These are phyloP conservation scores for Saturnispora serradocipensis DNA, from an alignment of 805 yeast species.

Conservation along the genomic window DNA sequence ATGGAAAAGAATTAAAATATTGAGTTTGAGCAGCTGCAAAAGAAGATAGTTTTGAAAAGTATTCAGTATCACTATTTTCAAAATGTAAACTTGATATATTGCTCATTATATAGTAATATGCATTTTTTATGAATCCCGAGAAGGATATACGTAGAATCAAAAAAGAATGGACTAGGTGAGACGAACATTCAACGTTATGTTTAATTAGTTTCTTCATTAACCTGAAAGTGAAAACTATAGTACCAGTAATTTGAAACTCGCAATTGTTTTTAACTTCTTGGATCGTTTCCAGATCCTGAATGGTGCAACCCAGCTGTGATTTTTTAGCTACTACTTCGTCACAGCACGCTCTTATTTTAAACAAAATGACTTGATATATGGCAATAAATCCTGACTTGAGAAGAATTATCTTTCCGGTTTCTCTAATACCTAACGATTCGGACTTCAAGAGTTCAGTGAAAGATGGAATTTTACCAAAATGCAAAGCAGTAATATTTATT, in stretches of 20 bases:
- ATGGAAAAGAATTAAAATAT: not conserved
- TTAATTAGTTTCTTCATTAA: not conserved
- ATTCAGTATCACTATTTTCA: not conserved
- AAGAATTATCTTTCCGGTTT: not conserved
- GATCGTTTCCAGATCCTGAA: not conserved
- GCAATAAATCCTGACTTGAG: not conserved
- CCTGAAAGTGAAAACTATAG: not conserved
- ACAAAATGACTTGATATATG: conserved; percentile 3
- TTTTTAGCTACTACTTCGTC: not conserved
- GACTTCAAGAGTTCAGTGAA: not conserved
- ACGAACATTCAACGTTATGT: not conserved
- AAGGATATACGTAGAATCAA: not conserved
- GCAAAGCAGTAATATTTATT: conserved; percentile 1
- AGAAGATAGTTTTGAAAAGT: not conserved
- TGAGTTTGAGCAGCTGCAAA: not conserved
- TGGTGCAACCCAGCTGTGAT: not conserved
- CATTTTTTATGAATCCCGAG: not conserved
- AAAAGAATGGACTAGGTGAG: not conserved
- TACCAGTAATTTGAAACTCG: not conserved
- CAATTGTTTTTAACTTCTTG: not conserved
- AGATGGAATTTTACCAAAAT: not conserved
- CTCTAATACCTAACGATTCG: not conserved
- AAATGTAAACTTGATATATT: not conserved
- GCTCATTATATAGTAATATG: conserved; percentile 1
- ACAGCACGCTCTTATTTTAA: conserved; percentile 1